A percentile compares a stretch with the other conserved stretches of the same genome.
Evolutionary conservation across 176 grass and related monocot genomes (phyloP).

Genomic region (barley (Hordeum vulgare)): DNA sequence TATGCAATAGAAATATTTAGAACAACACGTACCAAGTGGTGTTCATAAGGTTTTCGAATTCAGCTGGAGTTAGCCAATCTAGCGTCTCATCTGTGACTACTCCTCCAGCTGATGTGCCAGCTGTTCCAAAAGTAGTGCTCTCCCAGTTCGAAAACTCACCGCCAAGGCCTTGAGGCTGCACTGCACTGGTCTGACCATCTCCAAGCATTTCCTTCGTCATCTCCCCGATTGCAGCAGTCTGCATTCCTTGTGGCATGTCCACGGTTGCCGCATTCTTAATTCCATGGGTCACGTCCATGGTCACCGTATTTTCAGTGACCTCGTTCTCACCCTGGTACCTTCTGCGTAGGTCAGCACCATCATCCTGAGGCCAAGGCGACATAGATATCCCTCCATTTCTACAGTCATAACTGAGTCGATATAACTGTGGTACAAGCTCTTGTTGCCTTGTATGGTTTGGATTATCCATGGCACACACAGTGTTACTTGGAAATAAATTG

Average conservation of each 20-base stretch:
- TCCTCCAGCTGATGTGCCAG: background rate
- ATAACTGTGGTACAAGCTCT: no score
- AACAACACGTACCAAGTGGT: background rate
- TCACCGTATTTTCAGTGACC: no score
- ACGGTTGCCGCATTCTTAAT: no score
- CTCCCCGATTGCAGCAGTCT: no score
- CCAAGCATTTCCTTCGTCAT: background rate
- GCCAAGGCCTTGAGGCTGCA: background rate
- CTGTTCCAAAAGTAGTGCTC: background rate
- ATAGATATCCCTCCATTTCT: no score
- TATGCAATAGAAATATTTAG: background rate
- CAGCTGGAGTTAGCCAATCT: background rate
- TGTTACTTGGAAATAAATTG: background rate
- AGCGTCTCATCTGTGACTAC: background rate
- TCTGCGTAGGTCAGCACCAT: no score
- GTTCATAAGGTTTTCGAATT: background rate
- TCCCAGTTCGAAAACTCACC: background rate
- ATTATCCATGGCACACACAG: no score
- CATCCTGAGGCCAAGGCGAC: no score
- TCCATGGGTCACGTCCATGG: no score
- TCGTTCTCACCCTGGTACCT: no score
- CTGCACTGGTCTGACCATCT: background rate
- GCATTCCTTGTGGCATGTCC: background rate
- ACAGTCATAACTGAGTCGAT: no score
- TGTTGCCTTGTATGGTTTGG: no score